These are phyloP conservation scores for Monascus ruber DNA, from an alignment of 2,329 filamentous ascomycete genomes.

Conservation along the genomic window DNA sequence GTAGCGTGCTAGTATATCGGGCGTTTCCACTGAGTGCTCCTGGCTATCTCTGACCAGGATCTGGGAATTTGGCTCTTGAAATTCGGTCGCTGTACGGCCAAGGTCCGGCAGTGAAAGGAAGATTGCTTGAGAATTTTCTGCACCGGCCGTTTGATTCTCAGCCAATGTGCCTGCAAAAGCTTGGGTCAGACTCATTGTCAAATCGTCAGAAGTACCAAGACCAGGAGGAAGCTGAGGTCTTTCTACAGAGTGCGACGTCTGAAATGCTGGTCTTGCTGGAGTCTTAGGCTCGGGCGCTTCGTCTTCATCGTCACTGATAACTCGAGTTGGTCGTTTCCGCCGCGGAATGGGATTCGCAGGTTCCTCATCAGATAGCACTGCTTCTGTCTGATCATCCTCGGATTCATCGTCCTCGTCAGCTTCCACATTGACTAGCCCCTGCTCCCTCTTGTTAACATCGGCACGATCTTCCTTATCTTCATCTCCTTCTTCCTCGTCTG, in stretches of 20 bases:
- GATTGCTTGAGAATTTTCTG: constrained; percentile 42
- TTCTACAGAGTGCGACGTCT: constrained; percentile 19
- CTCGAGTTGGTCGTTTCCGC: constrained; percentile 42
- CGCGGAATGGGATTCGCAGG: constrained; percentile 34
- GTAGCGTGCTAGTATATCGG: constrained; percentile 34
- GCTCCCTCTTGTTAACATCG: constrained; percentile 7
- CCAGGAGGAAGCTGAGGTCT: constrained; percentile 53
- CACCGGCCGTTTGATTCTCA: constrained; percentile 36
- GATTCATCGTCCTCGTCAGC: constrained; percentile 9
- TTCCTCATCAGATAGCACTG: constrained; percentile 30
- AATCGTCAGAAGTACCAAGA: constrained; percentile 39
- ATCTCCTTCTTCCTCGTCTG: constrained; percentile 14
- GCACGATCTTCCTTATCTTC: constrained; percentile 9
- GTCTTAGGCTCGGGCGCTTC: constrained; percentile 20
- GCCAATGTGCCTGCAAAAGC: constrained; percentile 88
- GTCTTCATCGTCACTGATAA: constrained; percentile 59
- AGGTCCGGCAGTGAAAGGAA: constrained; percentile 38
- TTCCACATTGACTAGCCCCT: constrained; percentile 13
- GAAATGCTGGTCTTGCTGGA: constrained; percentile 18
- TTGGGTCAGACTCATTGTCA: constrained; percentile 63
- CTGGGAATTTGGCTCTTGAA: constrained; percentile 51
- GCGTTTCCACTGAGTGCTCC: constrained; percentile 28
- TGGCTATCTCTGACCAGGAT: constrained; percentile 51
- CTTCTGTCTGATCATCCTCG: constrained; percentile 13
- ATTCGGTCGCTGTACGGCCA: constrained; percentile 45